Percentiles rank a stretch among this genome's conserved stretches.
These are phyloP conservation scores for Pyracantha coccinea DNA, from an alignment of 331 rosid genomes.

Conservation along the genomic window DNA sequence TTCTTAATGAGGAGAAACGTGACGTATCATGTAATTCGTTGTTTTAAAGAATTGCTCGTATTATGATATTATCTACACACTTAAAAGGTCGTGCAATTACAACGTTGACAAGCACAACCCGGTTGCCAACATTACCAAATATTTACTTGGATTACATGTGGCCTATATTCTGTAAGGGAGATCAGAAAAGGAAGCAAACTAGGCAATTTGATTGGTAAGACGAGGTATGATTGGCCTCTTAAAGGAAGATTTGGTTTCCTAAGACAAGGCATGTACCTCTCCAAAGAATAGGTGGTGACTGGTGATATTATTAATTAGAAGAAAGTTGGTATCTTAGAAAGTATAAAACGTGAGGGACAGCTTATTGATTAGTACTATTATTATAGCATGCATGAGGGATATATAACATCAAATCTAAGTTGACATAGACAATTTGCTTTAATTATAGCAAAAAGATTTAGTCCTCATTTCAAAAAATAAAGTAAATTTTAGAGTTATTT, in stretches of 20 bases:
- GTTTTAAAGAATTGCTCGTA: too few species aligned
- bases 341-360: slow-evolving; percentile 13
- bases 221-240: slow-evolving; percentile 45
- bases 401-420: slow-evolving; percentile 17
- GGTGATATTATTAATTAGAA: too few species aligned
- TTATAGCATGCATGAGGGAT: slow-evolving; percentile 5
- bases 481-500: slow-evolving; percentile 21
- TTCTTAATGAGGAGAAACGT: too few species aligned
- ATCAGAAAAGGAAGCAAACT: slow-evolving; percentile 5
- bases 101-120: not conserved
- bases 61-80: not conserved
- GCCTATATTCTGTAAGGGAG: not conserved
- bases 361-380: slow-evolving; percentile 10
- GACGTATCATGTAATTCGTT: not conserved
- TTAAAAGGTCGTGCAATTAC: not conserved
- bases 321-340: not conserved
- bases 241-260: slow-evolving; percentile 46
- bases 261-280: slow-evolving; percentile 31
- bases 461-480: slow-evolving; percentile 19
- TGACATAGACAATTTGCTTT: slow-evolving; percentile 19
- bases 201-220: slow-evolving; percentile 34
- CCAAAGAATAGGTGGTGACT: not conserved
- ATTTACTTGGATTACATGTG: not conserved
- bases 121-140: not conserved
- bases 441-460: slow-evolving; percentile 14